Evolutionary conservation across 768 basidiomycete species (phyloP).

Genomic region (Mycena galopus): DNA sequence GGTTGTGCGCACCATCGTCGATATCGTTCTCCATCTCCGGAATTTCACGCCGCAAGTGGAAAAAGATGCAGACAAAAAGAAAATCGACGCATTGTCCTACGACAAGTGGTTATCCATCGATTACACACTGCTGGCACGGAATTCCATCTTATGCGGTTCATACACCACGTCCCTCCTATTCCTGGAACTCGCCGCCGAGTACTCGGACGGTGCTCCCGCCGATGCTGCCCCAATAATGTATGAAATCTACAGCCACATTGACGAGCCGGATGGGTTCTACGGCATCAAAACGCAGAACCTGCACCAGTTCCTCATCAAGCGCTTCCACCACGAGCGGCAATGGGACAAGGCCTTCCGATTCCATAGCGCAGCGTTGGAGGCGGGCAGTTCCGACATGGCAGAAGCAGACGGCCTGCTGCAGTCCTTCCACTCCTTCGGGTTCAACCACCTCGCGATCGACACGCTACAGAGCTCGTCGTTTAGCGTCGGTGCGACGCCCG

Average conservation of each 20-base stretch:
- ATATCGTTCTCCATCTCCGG: conserved; percentile 85
- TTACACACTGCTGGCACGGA: conserved; percentile 75
- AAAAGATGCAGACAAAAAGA: conserved; percentile 48
- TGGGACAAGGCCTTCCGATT: conserved; percentile 93
- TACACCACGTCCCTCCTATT: conserved; percentile 94
- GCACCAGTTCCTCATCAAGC: conserved; percentile 82
- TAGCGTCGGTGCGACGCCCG: conserved; percentile 51
- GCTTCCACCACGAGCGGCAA: conserved; percentile 93
- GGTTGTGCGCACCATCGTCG: conserved; percentile 74
- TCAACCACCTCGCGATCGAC: conserved; percentile 86
- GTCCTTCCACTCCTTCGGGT: conserved; percentile 91
- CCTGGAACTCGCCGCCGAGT: conserved; percentile 82
- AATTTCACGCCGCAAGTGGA: conserved; percentile 61
- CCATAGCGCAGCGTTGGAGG: conserved; percentile 88
- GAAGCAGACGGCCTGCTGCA: conserved; percentile 78
- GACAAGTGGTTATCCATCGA: conserved; percentile 89
- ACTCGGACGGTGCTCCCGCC: conserved; percentile 44
- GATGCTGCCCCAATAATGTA: conserved; percentile 75
- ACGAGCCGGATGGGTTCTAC: conserved; percentile 99
- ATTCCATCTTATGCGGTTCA: conserved; percentile 82
- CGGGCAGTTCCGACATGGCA: conserved; percentile 55
- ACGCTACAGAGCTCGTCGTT: conserved; percentile 64
- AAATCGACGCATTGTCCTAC: conserved; percentile 59
- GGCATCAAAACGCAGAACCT: conserved; percentile 87
- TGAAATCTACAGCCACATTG: conserved; percentile 94